A percentile compares a stretch with the other conserved stretches of the same genome.
These are phyloP conservation scores for Penicillium sp. DNA, from an alignment of 2,329 filamentous ascomycete genomes.

Conservation along the genomic window DNA sequence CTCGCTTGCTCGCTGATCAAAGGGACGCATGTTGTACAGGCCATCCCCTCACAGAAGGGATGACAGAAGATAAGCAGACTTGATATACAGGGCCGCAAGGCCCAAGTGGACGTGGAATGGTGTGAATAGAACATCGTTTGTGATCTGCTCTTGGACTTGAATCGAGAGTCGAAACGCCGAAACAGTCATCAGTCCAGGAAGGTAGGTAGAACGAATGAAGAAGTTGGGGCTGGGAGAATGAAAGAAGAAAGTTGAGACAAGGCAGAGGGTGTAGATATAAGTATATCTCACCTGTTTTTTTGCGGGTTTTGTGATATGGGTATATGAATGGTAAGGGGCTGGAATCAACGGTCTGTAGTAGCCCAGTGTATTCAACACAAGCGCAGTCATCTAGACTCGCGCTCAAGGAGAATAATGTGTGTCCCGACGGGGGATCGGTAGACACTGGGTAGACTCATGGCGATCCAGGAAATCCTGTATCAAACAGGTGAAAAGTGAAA, in stretches of 20 bases:
- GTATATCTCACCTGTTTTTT: neutral
- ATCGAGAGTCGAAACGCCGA: constrained; percentile 8
- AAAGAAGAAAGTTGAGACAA: neutral
- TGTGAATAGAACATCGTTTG: constrained; percentile 18
- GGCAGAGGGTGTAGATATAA: neutral
- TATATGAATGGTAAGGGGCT: neutral
- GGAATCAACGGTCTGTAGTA: neutral
- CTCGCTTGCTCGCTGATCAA: constrained; percentile 14
- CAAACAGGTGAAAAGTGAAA: neutral
- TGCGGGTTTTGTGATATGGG: neutral
- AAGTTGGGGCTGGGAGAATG: neutral
- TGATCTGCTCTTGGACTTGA: constrained; percentile 14
- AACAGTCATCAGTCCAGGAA: constrained; percentile 12
- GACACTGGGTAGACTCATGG: neutral
- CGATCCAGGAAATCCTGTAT: neutral
- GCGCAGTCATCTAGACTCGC: neutral
- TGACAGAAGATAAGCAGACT: neutral
- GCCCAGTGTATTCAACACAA: neutral
- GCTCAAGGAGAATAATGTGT: neutral
- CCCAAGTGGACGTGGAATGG: neutral
- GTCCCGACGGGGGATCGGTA: neutral
- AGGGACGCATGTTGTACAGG: constrained; percentile 10
- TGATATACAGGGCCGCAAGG: neutral
- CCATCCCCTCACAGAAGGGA: constrained; percentile 4
- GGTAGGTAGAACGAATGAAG: neutral